Percentiles rank a stretch among this genome's conserved stretches.
Evolutionary conservation across 1,284 basidiomycete genomes (phyloP).

Genomic region (Termitomyces sp.): DNA sequence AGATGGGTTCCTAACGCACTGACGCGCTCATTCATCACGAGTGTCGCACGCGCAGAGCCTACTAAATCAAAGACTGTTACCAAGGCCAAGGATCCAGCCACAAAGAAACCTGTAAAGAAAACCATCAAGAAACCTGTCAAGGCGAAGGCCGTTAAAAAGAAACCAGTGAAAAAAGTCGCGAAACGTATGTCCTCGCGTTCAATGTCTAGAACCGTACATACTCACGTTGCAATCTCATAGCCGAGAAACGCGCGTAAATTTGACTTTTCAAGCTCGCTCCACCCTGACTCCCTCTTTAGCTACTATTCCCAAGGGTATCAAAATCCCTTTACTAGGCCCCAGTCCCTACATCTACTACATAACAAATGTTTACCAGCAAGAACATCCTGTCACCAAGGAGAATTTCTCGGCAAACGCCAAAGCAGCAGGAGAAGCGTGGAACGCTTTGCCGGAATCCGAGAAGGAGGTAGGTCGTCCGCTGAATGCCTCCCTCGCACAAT

Average conservation of each 20-base stretch:
- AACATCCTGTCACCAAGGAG: not conserved
- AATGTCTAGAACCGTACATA: not conserved
- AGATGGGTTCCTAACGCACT: constrained; percentile 4
- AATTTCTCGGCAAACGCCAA: not conserved
- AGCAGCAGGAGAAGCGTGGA: constrained; percentile 8
- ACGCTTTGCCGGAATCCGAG: constrained; percentile 8
- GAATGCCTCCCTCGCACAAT: not conserved
- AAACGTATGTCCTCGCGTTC: constrained; percentile 8
- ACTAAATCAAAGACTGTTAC: not conserved
- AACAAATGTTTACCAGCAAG: not conserved
- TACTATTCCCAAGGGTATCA: not conserved
- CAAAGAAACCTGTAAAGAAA: constrained; percentile 2
- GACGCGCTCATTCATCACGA: constrained; percentile 19
- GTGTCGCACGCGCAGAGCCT: constrained; percentile 10
- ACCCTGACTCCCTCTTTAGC: constrained; percentile 3
- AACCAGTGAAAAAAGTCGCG: constrained; percentile 3
- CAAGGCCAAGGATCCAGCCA: constrained; percentile 2
- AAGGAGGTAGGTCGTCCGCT: constrained; percentile 10
- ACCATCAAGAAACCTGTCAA: constrained; percentile 7
- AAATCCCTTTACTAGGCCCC: constrained; percentile 1
- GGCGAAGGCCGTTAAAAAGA: not conserved
- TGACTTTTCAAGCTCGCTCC: not conserved
- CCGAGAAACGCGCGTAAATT: not conserved
- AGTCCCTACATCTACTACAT: not conserved
- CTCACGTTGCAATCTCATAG: constrained; percentile 2